Evolutionary conservation across 495 filamentous ascomycete species (phyloP), one percentile per base, ranked within the genome.

Genomic region (Hypoxylon cercidicola): DNA sequence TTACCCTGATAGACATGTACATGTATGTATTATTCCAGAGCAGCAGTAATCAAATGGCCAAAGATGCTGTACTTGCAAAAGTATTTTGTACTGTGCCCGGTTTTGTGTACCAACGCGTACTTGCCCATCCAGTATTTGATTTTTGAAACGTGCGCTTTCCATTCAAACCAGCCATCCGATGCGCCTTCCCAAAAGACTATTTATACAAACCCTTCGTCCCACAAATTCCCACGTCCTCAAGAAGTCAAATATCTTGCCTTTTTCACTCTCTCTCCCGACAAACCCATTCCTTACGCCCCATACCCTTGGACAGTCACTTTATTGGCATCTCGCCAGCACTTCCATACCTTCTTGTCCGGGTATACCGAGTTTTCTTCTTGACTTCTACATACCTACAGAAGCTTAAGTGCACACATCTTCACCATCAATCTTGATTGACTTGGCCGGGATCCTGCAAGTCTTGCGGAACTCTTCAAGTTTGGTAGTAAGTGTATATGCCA

Each of bases 351-450:
- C 30, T 32, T 32, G 30, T 32, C 30, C 30, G 8, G 37, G 37
- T 40, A 40, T 40, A n/a, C 37, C 37, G 12, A 40, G 37, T 40
- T 32, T 32, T 32, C 30, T 32, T 32, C 30, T 32, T 32, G 30
- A 32, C 30, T 32, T 32, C 30, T 32, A 32, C 30, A 32, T 32
- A 32, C 30, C 30, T 32, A 32, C 30, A 32, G 25, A 32, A 32
- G 30, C 30, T 10, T 10, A 32, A 32, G 30, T 4, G 30, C 30
- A 10, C 30, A 32, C 30, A 32, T 32, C 30, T 9, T 32, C 30
- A 32, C 30, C 30, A 32, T 32, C 30, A 32, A 10, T 32, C 30
- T 32, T 32, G 30, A 32, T 32, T 32, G 30, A 32, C 10, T 7
- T 4, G 3, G 8, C 30, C 30, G 30, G 9, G 3, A 32, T 9